phyloP scores from a whole-genome alignment of 768 basidiomycete species.

The Pholiota molesta region DNA sequence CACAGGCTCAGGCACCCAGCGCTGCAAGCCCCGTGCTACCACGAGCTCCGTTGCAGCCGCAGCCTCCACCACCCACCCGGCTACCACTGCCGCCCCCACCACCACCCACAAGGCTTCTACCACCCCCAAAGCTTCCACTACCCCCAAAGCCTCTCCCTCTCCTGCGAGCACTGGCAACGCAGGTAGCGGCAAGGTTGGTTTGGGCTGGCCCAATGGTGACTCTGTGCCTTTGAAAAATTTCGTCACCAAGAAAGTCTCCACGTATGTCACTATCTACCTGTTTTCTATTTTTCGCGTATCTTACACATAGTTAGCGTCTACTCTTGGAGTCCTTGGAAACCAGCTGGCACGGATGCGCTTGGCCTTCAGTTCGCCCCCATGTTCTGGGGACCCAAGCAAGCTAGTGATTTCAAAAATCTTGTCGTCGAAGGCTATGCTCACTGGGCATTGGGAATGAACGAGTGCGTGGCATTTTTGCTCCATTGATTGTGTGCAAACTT shows the following conservation, averaged over 20 bases:
- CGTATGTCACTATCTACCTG: conserved; percentile 34
- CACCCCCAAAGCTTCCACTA: conserved; percentile 18
- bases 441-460: conserved; percentile 67
- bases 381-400: conserved; percentile 69
- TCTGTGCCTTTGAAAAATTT: conserved; percentile 53
- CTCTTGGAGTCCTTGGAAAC: conserved; percentile 64
- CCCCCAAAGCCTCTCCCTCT: conserved; percentile 11
- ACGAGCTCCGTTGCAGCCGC: conserved; percentile 16
- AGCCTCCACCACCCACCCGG: conserved; percentile 2
- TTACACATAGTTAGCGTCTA: conserved; percentile 45
- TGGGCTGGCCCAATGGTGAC: conserved; percentile 69
- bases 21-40: conserved; percentile 60
- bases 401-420: conserved; percentile 45
- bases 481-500: neutral
- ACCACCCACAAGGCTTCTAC: conserved; percentile 1
- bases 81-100: conserved; percentile 1
- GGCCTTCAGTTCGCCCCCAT: conserved; percentile 64
- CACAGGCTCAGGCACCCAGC: conserved; percentile 40
- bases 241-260: conserved; percentile 42
- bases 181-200: conserved; percentile 53
- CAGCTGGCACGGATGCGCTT: conserved; percentile 39
- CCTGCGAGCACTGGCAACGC: conserved; percentile 19
- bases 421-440: conserved; percentile 56
- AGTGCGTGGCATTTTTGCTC: conserved; percentile 47
- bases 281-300: neutral